Evolutionary conservation across 1,139 yeast genomes (phyloP), one percentile per base, ranked within the genome.

Genomic region (Kluyveromyces sp.): DNA sequence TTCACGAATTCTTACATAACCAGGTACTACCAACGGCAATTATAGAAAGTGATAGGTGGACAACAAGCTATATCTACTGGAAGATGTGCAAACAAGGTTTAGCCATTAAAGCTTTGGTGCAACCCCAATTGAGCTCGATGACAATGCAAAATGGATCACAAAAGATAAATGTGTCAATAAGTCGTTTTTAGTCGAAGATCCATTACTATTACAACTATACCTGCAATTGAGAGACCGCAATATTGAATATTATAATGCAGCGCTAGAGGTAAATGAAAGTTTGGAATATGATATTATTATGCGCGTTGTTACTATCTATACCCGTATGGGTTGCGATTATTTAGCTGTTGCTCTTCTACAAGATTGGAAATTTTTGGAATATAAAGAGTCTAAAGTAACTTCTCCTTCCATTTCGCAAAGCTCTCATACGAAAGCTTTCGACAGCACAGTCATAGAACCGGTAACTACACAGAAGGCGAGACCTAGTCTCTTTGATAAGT

Each of bases 251-350:
- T 68, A 72, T 38, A 59, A 70, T 45, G 83, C 83, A 6, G 73
- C 79, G 0, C 51, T 71, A 30, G 69, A 66, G 30, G 64, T 80
- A n/a, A 68, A 73, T 28, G 67, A 73, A 3, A 56, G 59, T 3
- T 68, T 70, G 42, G 97, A 90, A 58, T 78, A 75, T 47, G 70
- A 73, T 10, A 79, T 82, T 57, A 74, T 89, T 8, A 60, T 77
- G 26, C 78, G 79, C 53, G 82, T 83, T 5, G 75, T 85, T 8
- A 69, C 75, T 40, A 83, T 87, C 48, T 86, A 88, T 58, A 72
- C 79, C 10, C 72, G 95, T 49, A 88, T 90, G 96, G 97, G 97
- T 0, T 90, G 97, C 67, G 96, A 90, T 56, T 77, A 81, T 52
- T 64, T 90, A 41, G 81, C 90, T 0, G 60, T 86, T 25, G 73